phyloP scores from a whole-genome alignment of 108 stramenopile species.

The Nitzschia sp. region DNA sequence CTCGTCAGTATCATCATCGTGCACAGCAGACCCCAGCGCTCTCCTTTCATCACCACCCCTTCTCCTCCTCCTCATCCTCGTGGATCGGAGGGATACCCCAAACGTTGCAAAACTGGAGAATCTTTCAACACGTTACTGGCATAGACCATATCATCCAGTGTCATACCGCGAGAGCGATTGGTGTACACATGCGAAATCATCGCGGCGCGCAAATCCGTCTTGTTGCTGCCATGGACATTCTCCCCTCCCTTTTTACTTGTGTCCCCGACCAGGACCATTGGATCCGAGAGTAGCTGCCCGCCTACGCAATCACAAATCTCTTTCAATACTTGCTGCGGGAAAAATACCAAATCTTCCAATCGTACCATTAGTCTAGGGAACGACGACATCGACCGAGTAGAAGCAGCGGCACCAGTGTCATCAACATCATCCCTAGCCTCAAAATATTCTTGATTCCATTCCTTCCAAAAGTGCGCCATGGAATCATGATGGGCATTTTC shows the following conservation, averaged over 20 bases:
- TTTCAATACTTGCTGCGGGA: slow-evolving; percentile 3
- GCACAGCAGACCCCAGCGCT: too few species aligned
- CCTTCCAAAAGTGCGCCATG: slow-evolving; percentile 67
- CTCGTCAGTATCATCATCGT: too few species aligned
- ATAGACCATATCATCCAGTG: slow-evolving; percentile 27
- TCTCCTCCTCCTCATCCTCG: too few species aligned
- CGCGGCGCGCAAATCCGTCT: slow-evolving; percentile 22
- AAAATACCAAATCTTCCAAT: slow-evolving; percentile 70
- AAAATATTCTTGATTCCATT: slow-evolving; percentile 73
- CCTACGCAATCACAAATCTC: slow-evolving; percentile 18
- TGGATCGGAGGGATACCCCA: slow-evolving; percentile 3
- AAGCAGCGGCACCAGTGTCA: background rate
- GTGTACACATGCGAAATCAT: slow-evolving; percentile 13
- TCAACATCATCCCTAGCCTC: slow-evolving; percentile 23
- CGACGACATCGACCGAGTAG: background rate
- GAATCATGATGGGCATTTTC: slow-evolving; percentile 35
- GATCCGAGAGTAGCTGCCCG: background rate
- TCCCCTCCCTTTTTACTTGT: slow-evolving; percentile 16
- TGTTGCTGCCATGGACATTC: slow-evolving; percentile 16
- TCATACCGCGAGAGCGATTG: slow-evolving; percentile 34
- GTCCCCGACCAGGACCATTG: background rate
- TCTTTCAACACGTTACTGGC: slow-evolving; percentile 7
- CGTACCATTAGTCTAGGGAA: slow-evolving; percentile 77
- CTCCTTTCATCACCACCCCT: too few species aligned
- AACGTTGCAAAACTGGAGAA: background rate